Evolutionary conservation across 2,329 filamentous ascomycete species (phyloP).

Genomic region (Paraphoma sp.): DNA sequence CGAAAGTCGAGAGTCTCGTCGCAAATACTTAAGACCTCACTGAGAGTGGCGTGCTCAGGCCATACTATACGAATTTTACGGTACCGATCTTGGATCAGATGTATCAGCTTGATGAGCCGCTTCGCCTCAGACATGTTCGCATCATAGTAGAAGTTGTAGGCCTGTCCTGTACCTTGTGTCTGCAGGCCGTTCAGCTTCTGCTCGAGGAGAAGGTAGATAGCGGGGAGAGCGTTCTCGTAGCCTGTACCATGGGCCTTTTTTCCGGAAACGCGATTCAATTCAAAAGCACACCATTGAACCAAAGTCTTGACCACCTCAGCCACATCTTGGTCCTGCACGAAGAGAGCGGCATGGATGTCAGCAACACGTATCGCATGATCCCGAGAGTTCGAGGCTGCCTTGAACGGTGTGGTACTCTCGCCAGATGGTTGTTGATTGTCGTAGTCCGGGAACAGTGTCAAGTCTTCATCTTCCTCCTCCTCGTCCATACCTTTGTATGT

Average conservation of each 20-base stretch:
- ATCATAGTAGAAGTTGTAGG: conserved; percentile 90
- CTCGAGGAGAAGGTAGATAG: conserved; percentile 69
- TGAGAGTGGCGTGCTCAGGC: conserved; percentile 79
- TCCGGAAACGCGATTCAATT: conserved; percentile 34
- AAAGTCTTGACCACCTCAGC: conserved; percentile 32
- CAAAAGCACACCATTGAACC: conserved; percentile 39
- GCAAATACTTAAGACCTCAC: conserved; percentile 78
- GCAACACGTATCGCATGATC: conserved; percentile 44
- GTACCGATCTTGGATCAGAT: conserved; percentile 75
- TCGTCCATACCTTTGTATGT: conserved; percentile 82
- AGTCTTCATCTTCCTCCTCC: conserved; percentile 78
- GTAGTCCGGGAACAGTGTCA: conserved; percentile 81
- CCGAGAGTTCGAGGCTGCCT: conserved; percentile 28
- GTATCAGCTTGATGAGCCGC: conserved; percentile 72
- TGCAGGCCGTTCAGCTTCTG: conserved; percentile 59
- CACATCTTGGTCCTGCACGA: conserved; percentile 25
- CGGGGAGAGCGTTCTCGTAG: conserved; percentile 65
- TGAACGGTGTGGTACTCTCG: conserved; percentile 18
- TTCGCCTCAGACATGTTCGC: conserved; percentile 77
- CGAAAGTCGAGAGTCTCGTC: conserved; percentile 76
- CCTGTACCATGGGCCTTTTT: conserved; percentile 31
- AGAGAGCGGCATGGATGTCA: conserved; percentile 43
- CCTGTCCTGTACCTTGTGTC: conserved; percentile 37
- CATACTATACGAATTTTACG: conserved; percentile 68
- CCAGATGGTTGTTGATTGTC: conserved; percentile 59